Conservation (phyloP, 2,329 filamentous ascomycete species). For the Coniella vitis region DNA sequence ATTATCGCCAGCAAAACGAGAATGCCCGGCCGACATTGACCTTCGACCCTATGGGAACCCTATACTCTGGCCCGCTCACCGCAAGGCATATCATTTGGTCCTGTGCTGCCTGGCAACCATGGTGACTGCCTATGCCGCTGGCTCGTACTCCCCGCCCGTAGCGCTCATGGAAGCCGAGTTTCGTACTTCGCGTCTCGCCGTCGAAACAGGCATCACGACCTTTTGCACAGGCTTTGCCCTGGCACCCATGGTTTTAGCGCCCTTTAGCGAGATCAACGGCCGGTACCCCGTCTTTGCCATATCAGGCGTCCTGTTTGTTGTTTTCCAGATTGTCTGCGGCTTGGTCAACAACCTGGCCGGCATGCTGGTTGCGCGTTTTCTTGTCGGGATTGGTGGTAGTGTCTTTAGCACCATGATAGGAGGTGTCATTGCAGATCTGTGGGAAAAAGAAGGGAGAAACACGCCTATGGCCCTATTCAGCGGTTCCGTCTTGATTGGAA, state of each 20-base stretch:
- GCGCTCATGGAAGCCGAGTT: slow-evolving; percentile 60
- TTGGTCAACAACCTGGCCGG: slow-evolving; percentile 62
- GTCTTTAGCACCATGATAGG: slow-evolving; percentile 85
- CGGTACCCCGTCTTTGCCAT: slow-evolving; percentile 74
- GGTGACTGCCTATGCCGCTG: slow-evolving; percentile 73
- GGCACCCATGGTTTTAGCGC: slow-evolving; percentile 82
- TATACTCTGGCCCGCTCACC: slow-evolving; percentile 61
- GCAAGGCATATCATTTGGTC: slow-evolving; percentile 64
- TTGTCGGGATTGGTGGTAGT: slow-evolving; percentile 70
- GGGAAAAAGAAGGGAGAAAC: slow-evolving; percentile 70
- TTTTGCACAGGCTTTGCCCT: slow-evolving; percentile 78
- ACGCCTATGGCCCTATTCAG: slow-evolving; percentile 87
- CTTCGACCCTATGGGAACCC: slow-evolving; percentile 63
- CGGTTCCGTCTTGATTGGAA: slow-evolving; percentile 71
- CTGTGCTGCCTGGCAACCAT: slow-evolving; percentile 72
- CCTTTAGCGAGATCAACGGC: slow-evolving; percentile 83
- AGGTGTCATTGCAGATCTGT: slow-evolving; percentile 85
- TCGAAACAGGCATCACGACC: slow-evolving; percentile 69
- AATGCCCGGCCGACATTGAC: slow-evolving; percentile 54
- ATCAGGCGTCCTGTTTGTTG: slow-evolving; percentile 65
- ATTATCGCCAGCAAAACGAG: slow-evolving; percentile 8
- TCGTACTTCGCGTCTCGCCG: slow-evolving; percentile 55
- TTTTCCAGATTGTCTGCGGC: slow-evolving; percentile 67
- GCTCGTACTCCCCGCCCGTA: slow-evolving; percentile 68
- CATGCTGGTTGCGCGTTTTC: slow-evolving; percentile 69